phyloP scores from a whole-genome alignment of 176 grass and related monocot genomes.

The Phragmites australis region DNA sequence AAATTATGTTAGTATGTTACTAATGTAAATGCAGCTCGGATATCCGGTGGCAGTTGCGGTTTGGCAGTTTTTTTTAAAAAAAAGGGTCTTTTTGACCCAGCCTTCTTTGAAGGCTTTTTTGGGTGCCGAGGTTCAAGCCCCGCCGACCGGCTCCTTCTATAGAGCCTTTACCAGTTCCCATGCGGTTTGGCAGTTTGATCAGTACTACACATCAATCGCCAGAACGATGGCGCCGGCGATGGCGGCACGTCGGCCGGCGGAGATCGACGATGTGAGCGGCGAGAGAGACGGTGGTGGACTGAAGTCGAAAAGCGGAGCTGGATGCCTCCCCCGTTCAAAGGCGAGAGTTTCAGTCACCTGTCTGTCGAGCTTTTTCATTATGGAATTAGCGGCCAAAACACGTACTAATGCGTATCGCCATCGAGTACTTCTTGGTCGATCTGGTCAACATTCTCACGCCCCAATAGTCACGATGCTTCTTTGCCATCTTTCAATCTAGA shows the following conservation, averaged over 20 bases:
- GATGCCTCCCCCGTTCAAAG: constrained; percentile 14
- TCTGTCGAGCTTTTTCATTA: neutral
- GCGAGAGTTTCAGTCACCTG: neutral
- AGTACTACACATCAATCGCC: neutral
- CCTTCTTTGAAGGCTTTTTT: no score
- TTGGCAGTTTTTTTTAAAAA: neutral
- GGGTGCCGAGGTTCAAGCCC: no score
- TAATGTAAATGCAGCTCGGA: neutral
- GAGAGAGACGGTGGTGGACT: neutral
- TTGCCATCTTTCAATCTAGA: constrained; percentile 4
- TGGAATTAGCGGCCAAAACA: constrained; percentile 12
- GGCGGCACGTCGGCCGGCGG: constrained; percentile 27
- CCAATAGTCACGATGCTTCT: neutral
- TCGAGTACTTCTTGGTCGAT: neutral
- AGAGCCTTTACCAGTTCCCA: no score
- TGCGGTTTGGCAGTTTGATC: neutral
- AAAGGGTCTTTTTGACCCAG: no score
- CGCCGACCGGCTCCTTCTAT: no score
- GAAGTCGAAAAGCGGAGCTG: constrained; percentile 9
- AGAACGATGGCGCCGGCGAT: neutral
- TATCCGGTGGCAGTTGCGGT: neutral
- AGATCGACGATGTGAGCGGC: neutral
- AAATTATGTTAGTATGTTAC: neutral
- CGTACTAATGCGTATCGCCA: constrained; percentile 14
- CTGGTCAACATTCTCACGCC: constrained; percentile 51